phyloP scores from a whole-genome alignment of 371 early-diverging fungal genomes.

The Mucor indicus region DNA sequence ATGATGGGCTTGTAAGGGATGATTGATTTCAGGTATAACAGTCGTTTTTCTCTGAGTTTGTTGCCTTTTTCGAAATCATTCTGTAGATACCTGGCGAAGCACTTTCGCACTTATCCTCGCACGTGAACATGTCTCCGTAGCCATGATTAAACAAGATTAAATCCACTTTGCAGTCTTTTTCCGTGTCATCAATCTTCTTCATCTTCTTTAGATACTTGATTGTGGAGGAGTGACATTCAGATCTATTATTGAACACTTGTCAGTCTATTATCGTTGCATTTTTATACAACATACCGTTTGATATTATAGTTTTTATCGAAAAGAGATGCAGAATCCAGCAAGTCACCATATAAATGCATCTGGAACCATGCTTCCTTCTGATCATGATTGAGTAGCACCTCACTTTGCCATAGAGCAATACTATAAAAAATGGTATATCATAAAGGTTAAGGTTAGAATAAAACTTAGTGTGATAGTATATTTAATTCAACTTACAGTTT shows the following conservation, averaged over 20 bases:
- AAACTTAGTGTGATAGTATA: slow-evolving; percentile 12
- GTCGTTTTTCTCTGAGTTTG: slow-evolving; percentile 12
- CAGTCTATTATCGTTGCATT: slow-evolving; percentile 18
- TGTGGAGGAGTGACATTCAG: slow-evolving; percentile 13
- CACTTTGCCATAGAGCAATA: slow-evolving; percentile 14
- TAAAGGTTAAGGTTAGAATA: slow-evolving; percentile 9
- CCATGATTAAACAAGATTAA: slow-evolving; percentile 11
- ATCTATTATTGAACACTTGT: slow-evolving; percentile 15
- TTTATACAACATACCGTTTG: slow-evolving; percentile 17
- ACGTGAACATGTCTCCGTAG: slow-evolving; percentile 12
- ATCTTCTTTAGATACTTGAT: slow-evolving; percentile 15
- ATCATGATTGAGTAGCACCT: slow-evolving; percentile 13
- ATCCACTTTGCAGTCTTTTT: slow-evolving; percentile 11
- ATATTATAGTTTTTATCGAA: slow-evolving; percentile 14
- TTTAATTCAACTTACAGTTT: slow-evolving; percentile 19
- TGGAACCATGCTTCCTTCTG: slow-evolving; percentile 11
- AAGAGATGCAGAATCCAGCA: slow-evolving; percentile 10
- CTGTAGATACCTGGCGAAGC: slow-evolving; percentile 1
- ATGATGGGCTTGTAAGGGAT: slow-evolving; percentile 13
- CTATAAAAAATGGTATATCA: slow-evolving; percentile 10
- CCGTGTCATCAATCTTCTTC: slow-evolving; percentile 10
- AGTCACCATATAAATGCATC: slow-evolving; percentile 7
- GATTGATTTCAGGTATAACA: slow-evolving; percentile 10
- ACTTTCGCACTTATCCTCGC: slow-evolving; percentile 11
- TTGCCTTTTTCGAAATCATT: slow-evolving; percentile 9